Conservation (phyloP, 768 basidiomycete species). For the Pleurotus sapidus region DNA sequence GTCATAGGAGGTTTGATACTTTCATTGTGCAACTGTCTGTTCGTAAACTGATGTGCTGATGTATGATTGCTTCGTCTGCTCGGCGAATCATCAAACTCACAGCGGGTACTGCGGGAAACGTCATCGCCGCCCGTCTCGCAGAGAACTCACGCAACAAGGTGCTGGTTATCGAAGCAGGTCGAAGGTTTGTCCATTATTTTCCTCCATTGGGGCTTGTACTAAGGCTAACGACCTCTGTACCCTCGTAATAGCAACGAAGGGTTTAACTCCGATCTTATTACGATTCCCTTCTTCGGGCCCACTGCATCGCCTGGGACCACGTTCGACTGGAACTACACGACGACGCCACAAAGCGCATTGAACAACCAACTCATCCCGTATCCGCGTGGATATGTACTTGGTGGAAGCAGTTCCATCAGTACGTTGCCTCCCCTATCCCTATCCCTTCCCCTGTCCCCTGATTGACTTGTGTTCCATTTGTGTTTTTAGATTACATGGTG, state of each 20-base stretch:
- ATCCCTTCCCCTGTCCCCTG: too few relatives aligned
- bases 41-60: too few relatives aligned
- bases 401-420: slow-evolving; percentile 28
- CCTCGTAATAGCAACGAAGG: slow-evolving; percentile 14
- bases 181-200: background rate
- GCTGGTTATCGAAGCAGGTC: slow-evolving; percentile 3
- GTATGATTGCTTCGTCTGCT: too few relatives aligned
- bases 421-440: slow-evolving; percentile 7
- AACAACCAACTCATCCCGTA: slow-evolving; percentile 17
- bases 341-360: slow-evolving; percentile 16
- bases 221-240: background rate
- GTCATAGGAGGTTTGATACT: background rate
- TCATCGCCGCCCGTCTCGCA: background rate
- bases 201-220: background rate
- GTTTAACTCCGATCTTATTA: slow-evolving; percentile 9
- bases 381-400: slow-evolving; percentile 18
- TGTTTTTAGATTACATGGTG: slow-evolving; percentile 16
- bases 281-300: slow-evolving; percentile 13
- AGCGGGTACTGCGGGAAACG: slow-evolving; percentile 4
- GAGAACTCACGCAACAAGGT: background rate
- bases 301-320: slow-evolving; percentile 8
- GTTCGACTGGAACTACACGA: slow-evolving; percentile 25
- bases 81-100: background rate
- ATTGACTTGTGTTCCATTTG: too few relatives aligned
- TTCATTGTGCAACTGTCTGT: too few relatives aligned